These are phyloP conservation scores for Aspergillus sp. DNA, from an alignment of 2,329 filamentous ascomycete species.

Conservation along the genomic window DNA sequence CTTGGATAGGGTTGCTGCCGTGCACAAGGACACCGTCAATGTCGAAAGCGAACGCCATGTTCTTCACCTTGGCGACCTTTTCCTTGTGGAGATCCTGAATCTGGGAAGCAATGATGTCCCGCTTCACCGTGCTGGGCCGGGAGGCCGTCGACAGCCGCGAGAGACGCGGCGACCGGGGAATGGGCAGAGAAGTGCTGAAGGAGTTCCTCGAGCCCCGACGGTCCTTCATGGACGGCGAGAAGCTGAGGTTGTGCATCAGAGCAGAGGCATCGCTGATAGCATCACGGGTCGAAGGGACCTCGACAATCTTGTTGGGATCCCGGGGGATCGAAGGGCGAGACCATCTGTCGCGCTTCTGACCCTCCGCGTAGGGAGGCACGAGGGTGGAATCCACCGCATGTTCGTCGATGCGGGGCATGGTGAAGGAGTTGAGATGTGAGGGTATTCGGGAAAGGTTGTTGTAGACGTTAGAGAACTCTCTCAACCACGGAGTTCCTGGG, in stretches of 20 bases:
- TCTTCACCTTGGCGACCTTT: conserved; percentile 69
- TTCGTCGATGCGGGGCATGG: not conserved
- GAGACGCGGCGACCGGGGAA: conserved; percentile 68
- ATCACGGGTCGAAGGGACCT: conserved; percentile 68
- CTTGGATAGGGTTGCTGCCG: conserved; percentile 67
- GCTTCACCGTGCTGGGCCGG: conserved; percentile 52
- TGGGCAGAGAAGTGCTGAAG: conserved; percentile 72
- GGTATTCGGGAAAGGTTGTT: not conserved
- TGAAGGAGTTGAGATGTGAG: not conserved
- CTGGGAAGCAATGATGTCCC: conserved; percentile 68
- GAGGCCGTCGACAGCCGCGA: conserved; percentile 65
- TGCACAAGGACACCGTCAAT: conserved; percentile 72
- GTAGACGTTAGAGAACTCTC: not conserved
- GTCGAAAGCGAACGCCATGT: conserved; percentile 76
- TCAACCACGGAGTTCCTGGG: not conserved
- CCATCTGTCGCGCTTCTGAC: conserved; percentile 14
- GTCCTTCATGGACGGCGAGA: conserved; percentile 66
- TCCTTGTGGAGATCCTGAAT: conserved; percentile 66
- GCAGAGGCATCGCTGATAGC: conserved; percentile 66
- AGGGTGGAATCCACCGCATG: not conserved
- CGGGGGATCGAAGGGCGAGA: conserved; percentile 43
- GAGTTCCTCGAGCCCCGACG: conserved; percentile 71
- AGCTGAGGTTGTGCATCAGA: conserved; percentile 72
- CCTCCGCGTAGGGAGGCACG: not conserved
- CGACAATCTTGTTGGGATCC: conserved; percentile 56